These are phyloP conservation scores for Paraconiothyrium brasiliense DNA, from an alignment of 2,329 filamentous ascomycete species.

Conservation along the genomic window DNA sequence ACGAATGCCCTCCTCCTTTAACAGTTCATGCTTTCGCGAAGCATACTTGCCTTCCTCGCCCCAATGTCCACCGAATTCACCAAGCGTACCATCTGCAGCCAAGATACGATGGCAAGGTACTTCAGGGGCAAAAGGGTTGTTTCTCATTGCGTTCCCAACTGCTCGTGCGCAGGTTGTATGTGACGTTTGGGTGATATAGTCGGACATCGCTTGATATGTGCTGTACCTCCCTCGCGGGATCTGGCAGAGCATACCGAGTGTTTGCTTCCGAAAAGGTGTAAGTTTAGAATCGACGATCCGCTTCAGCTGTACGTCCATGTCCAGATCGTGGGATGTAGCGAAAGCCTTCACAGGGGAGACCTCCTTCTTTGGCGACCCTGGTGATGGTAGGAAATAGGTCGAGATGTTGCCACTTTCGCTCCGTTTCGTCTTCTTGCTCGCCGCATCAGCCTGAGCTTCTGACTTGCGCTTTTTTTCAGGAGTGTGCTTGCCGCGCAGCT, in stretches of 20 bases:
- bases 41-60: not conserved
- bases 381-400: not conserved
- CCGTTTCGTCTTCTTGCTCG: not conserved
- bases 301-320: not conserved
- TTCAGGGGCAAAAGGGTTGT: not conserved
- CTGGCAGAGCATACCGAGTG: not conserved
- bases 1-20: not conserved
- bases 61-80: not conserved
- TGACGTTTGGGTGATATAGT: not conserved
- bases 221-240: not conserved
- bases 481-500: not conserved
- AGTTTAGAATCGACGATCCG: not conserved
- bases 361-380: not conserved
- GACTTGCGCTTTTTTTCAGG: not conserved
- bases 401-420: not conserved
- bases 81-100: not conserved
- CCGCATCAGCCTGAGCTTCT: not conserved
- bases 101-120: not conserved
- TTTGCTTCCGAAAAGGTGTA: not conserved
- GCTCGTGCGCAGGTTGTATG: not conserved
- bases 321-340: not conserved
- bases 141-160: not conserved
- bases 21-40: not conserved
- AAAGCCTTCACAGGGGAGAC: not conserved
- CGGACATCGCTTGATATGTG: not conserved